phyloP scores from a whole-genome alignment of 331 rosid species.

The Telfairia occidentalis region DNA sequence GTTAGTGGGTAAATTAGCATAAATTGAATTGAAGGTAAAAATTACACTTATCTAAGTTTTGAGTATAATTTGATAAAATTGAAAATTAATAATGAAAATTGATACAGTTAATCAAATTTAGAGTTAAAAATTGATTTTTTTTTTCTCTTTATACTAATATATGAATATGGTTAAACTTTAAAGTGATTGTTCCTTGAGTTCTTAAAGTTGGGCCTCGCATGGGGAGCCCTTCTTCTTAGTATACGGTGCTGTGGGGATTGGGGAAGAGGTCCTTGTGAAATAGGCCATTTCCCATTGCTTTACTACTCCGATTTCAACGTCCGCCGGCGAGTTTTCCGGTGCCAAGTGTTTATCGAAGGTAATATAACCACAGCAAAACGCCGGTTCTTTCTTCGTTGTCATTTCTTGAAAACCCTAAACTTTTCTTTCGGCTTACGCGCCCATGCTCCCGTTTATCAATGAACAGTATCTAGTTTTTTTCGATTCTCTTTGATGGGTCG shows the following conservation, averaged over 20 bases:
- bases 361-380: neutral
- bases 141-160: too few relatives aligned
- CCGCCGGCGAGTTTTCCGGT: neutral
- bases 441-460: neutral
- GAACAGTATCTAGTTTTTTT: neutral
- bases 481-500: neutral
- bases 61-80: too few relatives aligned
- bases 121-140: too few relatives aligned
- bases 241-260: neutral
- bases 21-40: too few relatives aligned
- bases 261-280: neutral
- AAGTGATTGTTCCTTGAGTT: too few relatives aligned
- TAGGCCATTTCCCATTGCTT: neutral
- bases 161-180: too few relatives aligned
- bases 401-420: neutral
- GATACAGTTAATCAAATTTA: too few relatives aligned
- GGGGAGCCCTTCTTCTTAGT: neutral
- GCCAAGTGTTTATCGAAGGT: neutral
- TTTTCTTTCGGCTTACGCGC: neutral
- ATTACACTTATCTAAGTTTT: too few relatives aligned
- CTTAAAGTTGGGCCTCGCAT: neutral
- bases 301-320: neutral
- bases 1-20: too few relatives aligned
- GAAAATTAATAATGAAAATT: too few relatives aligned
- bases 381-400: neutral